phyloP scores from a whole-genome alignment of 2,329 filamentous ascomycete species.

The Colletotrichum sp. region DNA sequence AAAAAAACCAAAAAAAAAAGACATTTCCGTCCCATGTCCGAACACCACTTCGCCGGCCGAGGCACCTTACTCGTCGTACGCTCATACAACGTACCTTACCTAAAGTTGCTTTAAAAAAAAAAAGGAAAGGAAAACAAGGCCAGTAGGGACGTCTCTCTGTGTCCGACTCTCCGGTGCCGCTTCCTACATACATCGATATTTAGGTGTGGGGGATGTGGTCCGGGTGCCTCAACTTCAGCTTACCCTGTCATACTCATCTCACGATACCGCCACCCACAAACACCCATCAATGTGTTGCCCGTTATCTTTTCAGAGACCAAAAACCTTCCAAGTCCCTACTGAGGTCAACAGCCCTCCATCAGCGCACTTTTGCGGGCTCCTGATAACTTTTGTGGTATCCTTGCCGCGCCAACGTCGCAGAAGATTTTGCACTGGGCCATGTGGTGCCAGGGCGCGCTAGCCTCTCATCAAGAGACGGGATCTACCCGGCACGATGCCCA shows the following conservation, averaged over 20 bases:
- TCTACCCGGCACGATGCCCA: slow-evolving; percentile 1
- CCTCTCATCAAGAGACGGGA: neutral
- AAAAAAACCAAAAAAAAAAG: neutral
- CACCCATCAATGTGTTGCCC: neutral
- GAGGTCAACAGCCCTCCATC: neutral
- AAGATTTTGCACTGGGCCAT: neutral
- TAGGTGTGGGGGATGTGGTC: neutral
- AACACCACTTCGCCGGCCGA: neutral
- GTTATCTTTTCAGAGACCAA: neutral
- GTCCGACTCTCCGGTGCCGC: neutral
- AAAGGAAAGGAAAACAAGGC: too few species aligned
- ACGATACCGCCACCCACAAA: neutral
- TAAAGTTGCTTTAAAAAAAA: too few species aligned
- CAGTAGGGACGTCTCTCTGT: neutral
- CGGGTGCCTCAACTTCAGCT: neutral
- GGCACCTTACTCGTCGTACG: neutral
- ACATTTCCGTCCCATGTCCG: neutral
- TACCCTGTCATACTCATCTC: neutral
- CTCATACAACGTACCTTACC: neutral
- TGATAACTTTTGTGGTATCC: neutral
- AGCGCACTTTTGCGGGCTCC: neutral
- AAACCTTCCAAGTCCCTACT: neutral
- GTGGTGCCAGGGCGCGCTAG: neutral
- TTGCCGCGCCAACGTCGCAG: neutral
- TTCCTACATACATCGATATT: neutral